Percentiles rank a stretch among this genome's conserved stretches.
phyloP scores from a whole-genome alignment of 345 rosid species.

The Aegle marmelos region DNA sequence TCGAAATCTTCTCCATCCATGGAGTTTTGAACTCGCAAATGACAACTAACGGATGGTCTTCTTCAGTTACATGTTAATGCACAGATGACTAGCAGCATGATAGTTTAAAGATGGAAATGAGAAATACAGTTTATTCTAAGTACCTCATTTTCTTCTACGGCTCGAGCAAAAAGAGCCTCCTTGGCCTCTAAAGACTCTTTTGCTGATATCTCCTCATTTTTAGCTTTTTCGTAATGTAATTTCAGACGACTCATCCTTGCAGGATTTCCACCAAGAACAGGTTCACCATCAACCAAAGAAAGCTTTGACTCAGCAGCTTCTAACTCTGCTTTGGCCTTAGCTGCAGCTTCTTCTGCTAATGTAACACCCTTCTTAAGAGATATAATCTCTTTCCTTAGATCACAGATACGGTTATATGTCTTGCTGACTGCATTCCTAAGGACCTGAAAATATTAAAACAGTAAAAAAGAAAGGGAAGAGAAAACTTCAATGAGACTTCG shows the following conservation, averaged over 20 bases:
- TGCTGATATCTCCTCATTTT: slow-evolving; percentile 60
- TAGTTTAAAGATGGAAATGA: not conserved
- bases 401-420: slow-evolving; percentile 82
- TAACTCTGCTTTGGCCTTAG: slow-evolving; percentile 65
- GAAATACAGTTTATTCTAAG: not conserved
- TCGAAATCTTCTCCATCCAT: not conserved
- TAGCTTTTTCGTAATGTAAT: slow-evolving; percentile 59
- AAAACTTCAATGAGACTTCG: slow-evolving; percentile 1
- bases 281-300: slow-evolving; percentile 80
- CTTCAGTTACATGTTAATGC: not conserved
- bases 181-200: slow-evolving; percentile 76
- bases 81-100: not conserved
- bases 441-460: slow-evolving; percentile 39
- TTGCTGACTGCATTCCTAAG: slow-evolving; percentile 93
- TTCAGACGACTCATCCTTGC: slow-evolving; percentile 73
- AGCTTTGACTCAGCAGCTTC: slow-evolving; percentile 84
- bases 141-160: slow-evolving; percentile 89
- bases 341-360: slow-evolving; percentile 73
- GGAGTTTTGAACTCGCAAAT: not conserved
- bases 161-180: slow-evolving; percentile 85
- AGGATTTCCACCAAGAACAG: slow-evolving; percentile 89
- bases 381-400: slow-evolving; percentile 81
- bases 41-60: not conserved
- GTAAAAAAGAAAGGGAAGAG: slow-evolving; percentile 2
- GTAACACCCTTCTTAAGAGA: slow-evolving; percentile 58